Percentiles rank a stretch among this genome's conserved stretches.
phyloP scores from a whole-genome alignment of 2,329 filamentous ascomycete species.

The Aphanocladium album region DNA sequence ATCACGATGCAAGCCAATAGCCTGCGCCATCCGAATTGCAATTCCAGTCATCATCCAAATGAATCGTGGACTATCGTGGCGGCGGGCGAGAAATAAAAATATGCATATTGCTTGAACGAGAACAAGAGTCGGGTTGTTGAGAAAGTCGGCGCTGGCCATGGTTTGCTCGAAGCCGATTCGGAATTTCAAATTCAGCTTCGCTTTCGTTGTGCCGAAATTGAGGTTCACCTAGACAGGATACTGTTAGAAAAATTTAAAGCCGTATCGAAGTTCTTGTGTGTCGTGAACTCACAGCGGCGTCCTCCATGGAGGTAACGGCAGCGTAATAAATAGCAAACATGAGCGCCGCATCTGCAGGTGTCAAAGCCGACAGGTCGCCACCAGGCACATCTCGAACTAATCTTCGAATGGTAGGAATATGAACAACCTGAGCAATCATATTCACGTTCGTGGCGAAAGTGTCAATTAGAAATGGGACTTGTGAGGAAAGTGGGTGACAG shows the following conservation, averaged over 20 bases:
- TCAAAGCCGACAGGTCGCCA: conserved; percentile 26
- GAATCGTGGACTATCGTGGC: conserved; percentile 47
- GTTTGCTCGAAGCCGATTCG: conserved; percentile 54
- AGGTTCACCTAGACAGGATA: conserved; percentile 35
- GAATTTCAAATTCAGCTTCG: conserved; percentile 40
- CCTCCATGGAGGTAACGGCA: conserved; percentile 51
- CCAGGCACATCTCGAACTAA: conserved; percentile 32
- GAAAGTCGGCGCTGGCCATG: conserved; percentile 55
- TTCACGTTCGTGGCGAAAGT: conserved; percentile 50
- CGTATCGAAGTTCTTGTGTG: neutral
- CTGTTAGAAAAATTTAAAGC: neutral
- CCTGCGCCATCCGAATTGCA: conserved; percentile 50
- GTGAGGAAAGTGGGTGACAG: conserved; percentile 48
- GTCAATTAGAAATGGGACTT: conserved; percentile 49
- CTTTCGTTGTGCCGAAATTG: conserved; percentile 46
- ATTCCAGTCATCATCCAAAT: conserved; percentile 62
- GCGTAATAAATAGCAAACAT: conserved; percentile 55
- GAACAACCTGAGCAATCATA: conserved; percentile 35
- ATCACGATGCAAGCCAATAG: conserved; percentile 54
- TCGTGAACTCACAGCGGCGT: conserved; percentile 45
- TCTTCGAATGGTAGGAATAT: conserved; percentile 39
- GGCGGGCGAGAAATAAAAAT: conserved; percentile 50
- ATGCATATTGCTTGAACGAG: conserved; percentile 58
- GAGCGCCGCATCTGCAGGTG: conserved; percentile 45
- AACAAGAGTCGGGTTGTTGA: conserved; percentile 53